Conservation (phyloP, 1,284 basidiomycete genomes). For the Ganoderma meredithae region DNA sequence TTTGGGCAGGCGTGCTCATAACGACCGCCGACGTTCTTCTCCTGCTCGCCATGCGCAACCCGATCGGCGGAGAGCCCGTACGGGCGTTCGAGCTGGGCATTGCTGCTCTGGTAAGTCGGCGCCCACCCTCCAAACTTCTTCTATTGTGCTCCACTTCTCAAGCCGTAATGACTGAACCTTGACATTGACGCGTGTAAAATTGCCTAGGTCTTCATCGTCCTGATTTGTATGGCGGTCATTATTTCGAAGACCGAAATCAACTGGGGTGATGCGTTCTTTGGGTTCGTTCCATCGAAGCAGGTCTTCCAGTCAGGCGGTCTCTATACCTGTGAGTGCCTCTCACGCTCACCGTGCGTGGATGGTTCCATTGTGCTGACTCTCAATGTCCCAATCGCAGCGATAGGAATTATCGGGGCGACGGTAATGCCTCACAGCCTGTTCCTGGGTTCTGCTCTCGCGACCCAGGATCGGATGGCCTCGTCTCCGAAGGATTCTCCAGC, state of each 20-base stretch:
- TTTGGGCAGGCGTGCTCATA: constrained; percentile 85
- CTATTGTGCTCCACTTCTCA: background rate
- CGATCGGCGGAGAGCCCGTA: constrained; percentile 63
- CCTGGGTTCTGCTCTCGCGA: constrained; percentile 86
- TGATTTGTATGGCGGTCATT: constrained; percentile 85
- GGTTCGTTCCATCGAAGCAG: constrained; percentile 81
- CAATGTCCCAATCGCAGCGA: constrained; percentile 53
- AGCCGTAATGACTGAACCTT: constrained; percentile 10
- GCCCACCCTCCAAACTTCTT: background rate
- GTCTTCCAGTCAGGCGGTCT: constrained; percentile 70
- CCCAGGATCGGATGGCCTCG: constrained; percentile 69
- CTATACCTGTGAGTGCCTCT: constrained; percentile 71
- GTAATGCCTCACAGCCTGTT: constrained; percentile 94
- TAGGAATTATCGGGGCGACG: constrained; percentile 84
- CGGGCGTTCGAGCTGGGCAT: constrained; percentile 80
- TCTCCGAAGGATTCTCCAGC: background rate
- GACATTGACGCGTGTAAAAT: constrained; percentile 6
- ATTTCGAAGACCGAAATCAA: constrained; percentile 77
- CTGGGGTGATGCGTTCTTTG: constrained; percentile 84
- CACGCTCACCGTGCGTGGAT: constrained; percentile 15
- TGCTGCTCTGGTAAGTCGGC: constrained; percentile 54
- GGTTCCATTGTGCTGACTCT: background rate
- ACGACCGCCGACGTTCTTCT: constrained; percentile 88
- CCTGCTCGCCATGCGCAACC: constrained; percentile 70
- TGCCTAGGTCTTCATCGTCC: constrained; percentile 75